Base-by-base conservation (phyloP, 1,284 basidiomycete genomes). In the Calocybe gambosa region DNA sequence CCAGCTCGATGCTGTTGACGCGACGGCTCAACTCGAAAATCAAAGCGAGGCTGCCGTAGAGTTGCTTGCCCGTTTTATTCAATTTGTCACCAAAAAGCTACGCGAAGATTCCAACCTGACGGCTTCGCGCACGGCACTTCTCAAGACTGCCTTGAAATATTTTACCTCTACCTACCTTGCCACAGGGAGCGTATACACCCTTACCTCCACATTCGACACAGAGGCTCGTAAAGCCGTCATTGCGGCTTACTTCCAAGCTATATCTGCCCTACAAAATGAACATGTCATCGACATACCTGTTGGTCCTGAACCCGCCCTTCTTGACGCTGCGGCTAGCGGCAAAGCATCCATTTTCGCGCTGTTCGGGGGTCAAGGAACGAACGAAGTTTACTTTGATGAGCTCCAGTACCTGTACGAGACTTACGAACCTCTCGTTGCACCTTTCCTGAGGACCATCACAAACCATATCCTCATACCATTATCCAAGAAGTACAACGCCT, bases 301-400 rank as follows among this genome's bases (percentile, higher is more conserved):
- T 40, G 73, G 80, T 19, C 81, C 88, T 29, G 58, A 80, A 35
- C 84, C 89, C 26, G 85, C 89, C 6, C 80, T 98, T 31, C 70
- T 98, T 52, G 68, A 75, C 15, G 85, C 89, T 21, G 84, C 84
- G 39, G 67, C 73, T 47, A 69, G 77, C 19, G 82, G 82, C 43
- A 75, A 87, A 44, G 85, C 92, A 26, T 86, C 88, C 50, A 71
- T 96, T 54, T 97, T 89, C 70, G 95, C 90, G 47, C 74, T 99
- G 47, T 99, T 99, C 60, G 95, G 95, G 52, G 96, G 96, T n/a
- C 95, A 99, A 67, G 95, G 95, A 55, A 92, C 89, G 55, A 98
- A 98, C 66, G 95, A 99, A 69, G 89, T 95, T 53, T 98, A 98
- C 73, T 93, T 97, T 65, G 89, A 94, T 63, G 95, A 98, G 72